Conservation (phyloP, 2,329 filamentous ascomycete genomes). For the Colletotrichum sidae region DNA sequence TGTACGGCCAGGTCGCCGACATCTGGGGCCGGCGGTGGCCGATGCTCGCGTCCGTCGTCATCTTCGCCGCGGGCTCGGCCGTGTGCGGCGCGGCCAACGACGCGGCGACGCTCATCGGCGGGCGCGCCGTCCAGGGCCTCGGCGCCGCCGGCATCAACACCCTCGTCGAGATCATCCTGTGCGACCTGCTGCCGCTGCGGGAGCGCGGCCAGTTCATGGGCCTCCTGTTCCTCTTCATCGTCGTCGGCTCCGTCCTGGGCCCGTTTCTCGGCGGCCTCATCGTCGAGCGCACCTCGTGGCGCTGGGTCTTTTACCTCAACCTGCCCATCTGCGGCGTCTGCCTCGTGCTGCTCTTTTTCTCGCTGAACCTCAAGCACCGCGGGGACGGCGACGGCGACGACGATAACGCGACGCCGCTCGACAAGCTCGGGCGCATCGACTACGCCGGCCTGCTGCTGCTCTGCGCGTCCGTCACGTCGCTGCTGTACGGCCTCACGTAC, state of each 20-base stretch:
- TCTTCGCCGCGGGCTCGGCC: conserved; percentile 42
- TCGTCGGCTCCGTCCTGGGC: conserved; percentile 48
- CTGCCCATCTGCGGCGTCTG: conserved; percentile 46
- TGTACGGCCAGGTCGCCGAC: conserved; percentile 42
- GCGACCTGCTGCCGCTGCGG: conserved; percentile 60
- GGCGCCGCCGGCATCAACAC: conserved; percentile 39
- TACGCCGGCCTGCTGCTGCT: conserved; percentile 51
- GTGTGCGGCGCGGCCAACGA: conserved; percentile 38
- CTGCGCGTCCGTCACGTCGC: conserved; percentile 45
- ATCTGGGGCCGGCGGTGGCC: conserved; percentile 38
- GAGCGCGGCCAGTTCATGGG: conserved; percentile 55
- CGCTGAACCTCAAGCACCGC: conserved; percentile 3
- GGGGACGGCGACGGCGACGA: background rate
- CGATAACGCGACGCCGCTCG: background rate
- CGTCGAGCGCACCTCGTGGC: conserved; percentile 48
- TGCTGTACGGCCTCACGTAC: conserved; percentile 45
- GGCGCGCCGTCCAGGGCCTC: conserved; percentile 56
- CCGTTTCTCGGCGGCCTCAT: conserved; percentile 47
- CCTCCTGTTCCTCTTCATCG: conserved; percentile 45
- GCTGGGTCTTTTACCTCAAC: conserved; percentile 58
- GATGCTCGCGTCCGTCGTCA: conserved; percentile 34
- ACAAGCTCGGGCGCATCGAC: conserved; percentile 46
- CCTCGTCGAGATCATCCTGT: conserved; percentile 43
- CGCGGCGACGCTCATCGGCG: conserved; percentile 55
- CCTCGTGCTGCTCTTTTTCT: conserved; percentile 39